Base-by-base conservation (phyloP, 169 alveolate genomes). In the Plasmodium inui region DNA sequence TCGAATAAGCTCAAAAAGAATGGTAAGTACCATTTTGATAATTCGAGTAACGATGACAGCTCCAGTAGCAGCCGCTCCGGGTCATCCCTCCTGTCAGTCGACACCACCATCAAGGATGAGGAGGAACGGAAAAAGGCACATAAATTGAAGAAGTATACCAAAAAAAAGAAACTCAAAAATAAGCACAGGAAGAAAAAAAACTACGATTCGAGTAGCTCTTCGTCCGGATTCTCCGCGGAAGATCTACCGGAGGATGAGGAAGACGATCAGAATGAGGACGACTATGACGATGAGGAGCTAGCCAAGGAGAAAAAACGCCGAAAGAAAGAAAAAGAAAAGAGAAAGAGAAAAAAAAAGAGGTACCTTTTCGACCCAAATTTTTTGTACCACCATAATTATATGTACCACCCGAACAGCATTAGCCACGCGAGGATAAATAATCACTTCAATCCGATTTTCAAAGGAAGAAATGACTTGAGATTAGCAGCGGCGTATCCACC, bases 121-220 rank as follows among this genome's bases (percentile, higher is more conserved):
- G 57, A 55, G 39, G 70, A 86, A 70, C 74, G 41, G 34, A 78
- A 76, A 37, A 86, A 55, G 67, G 57, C 26, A 32, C 28, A 1
- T 22, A 53, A 86, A 8, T 30, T 53, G 41, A 50, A 46, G 26
- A 19, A 50, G 12, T n/a, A 74, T 22, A 86, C 6, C 14, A 86
- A 86, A 74, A 86, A 86, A 7, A 86, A 55, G 70, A 41, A 14
- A 46, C 53, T 19, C 26, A 84, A 70, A 41, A 85, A 50, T 50
- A 74, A 85, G 30, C 37, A 86, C 44, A 86, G 55, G 41, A 85
- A 85, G 26, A 74, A 86, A 32, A 86, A 86, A 76, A 19, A n/a
- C 39, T 86, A 86, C 44, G 78, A 86, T 76, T 86, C 41, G 61
- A 74, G 70, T 73, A 86, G 86, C 19, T 50, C n/a, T 39, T 53